Conservation (phyloP, 345 rosid genomes). For the Eucalyptus urophylla region DNA sequence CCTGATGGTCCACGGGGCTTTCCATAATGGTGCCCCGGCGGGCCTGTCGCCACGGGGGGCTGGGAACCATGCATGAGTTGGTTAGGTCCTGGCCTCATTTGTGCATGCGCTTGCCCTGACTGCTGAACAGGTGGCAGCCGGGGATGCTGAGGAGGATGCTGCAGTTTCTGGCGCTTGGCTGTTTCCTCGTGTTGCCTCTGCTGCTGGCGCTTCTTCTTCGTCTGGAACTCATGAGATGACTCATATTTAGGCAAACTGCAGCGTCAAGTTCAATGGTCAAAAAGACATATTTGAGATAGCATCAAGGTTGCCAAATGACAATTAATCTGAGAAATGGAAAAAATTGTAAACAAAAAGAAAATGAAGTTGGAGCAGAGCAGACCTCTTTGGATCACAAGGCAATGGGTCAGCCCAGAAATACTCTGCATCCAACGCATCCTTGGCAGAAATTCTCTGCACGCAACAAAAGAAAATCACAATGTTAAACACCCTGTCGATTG, state of each 20-base stretch:
- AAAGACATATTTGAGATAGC: not conserved
- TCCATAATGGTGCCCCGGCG: conserved; percentile 55
- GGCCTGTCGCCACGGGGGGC: conserved; percentile 56
- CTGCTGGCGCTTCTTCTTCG: conserved; percentile 92
- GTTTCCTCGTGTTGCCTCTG: conserved; percentile 81
- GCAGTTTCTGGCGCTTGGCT: conserved; percentile 80
- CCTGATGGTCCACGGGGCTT: conserved; percentile 78
- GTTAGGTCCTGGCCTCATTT: conserved; percentile 38
- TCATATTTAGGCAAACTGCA: conserved; percentile 81
- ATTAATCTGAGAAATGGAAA: not conserved
- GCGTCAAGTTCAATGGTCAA: not conserved
- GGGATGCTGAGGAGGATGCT: conserved; percentile 67
- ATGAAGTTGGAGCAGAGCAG: not conserved
- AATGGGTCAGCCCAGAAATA: conserved; percentile 96
- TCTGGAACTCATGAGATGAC: conserved; percentile 93
- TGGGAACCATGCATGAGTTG: conserved; percentile 51
- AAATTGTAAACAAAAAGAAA: not conserved
- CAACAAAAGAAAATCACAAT: not conserved
- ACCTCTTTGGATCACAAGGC: conserved; percentile 95
- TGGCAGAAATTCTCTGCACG: conserved; percentile 78
- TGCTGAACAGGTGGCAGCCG: conserved; percentile 84
- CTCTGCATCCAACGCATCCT: conserved; percentile 96
- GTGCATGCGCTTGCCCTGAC: conserved; percentile 65
- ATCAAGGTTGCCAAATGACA: not conserved
- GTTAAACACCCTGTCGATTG: not conserved